A percentile compares a stretch with the other conserved stretches of the same genome.
These are phyloP conservation scores for Selenicereus undatus DNA, from an alignment of 148 eudicot genomes.

Conservation along the genomic window DNA sequence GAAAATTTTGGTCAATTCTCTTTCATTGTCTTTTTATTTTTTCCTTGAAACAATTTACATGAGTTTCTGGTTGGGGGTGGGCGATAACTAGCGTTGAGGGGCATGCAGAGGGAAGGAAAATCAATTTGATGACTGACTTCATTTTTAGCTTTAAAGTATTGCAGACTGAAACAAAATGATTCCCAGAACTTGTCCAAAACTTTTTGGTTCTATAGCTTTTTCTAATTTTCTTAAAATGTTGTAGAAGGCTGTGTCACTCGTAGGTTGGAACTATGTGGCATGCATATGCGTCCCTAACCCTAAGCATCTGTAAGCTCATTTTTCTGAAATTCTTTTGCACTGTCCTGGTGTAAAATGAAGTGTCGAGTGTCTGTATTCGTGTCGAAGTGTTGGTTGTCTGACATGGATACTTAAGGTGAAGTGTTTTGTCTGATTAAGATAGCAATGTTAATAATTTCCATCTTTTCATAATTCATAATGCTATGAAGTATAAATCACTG, in stretches of 20 bases:
- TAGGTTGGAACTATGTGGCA: not conserved
- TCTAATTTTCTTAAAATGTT: not conserved
- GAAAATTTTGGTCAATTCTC: not conserved
- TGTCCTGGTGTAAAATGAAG: not conserved
- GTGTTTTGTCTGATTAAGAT: not conserved
- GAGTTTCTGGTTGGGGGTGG: not conserved
- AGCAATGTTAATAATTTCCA: not conserved
- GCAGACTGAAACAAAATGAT: not conserved
- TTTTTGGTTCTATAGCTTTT: not conserved
- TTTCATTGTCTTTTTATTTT: too few species aligned
- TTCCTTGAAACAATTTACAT: not conserved
- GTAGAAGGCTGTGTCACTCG: too few species aligned
- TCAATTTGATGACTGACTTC: not conserved
- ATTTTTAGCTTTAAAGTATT: not conserved
- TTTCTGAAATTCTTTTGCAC: not conserved
- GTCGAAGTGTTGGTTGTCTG: not conserved
- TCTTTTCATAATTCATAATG: not conserved
- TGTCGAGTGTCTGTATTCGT: not conserved
- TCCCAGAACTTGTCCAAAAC: not conserved
- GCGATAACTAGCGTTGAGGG: not conserved
- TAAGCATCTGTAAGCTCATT: not conserved
- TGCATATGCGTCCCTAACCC: not conserved
- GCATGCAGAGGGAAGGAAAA: not conserved
- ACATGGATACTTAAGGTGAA: not conserved
- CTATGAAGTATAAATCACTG: slow-evolving; percentile 7